Conservation (phyloP, 805 yeast genomes). For the Saturnispora gosingensis region DNA sequence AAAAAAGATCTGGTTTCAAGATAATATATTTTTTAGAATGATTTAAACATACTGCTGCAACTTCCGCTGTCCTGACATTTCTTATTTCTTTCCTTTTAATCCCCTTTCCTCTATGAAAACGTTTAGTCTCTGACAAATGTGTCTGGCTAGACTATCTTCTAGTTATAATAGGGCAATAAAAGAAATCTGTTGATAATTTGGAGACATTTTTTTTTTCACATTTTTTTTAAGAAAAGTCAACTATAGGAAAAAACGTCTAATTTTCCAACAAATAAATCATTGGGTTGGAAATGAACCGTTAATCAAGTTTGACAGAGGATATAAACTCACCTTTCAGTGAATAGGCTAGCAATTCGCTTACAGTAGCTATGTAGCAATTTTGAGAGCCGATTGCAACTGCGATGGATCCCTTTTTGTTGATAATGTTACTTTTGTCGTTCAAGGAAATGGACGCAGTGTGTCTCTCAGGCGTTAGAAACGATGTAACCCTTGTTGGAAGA, state of each 20-base stretch:
- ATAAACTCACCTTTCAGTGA: background rate
- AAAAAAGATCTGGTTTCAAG: background rate
- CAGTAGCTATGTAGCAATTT: conserved; percentile 61
- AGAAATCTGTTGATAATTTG: background rate
- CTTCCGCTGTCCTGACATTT: conserved; percentile 31
- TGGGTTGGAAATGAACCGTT: background rate
- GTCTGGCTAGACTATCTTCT: background rate
- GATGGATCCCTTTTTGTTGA: conserved; percentile 16
- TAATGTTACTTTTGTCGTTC: background rate
- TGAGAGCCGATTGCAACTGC: conserved; percentile 27
- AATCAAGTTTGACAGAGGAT: background rate
- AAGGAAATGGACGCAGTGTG: conserved; percentile 85
- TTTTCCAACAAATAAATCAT: background rate
- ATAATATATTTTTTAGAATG: background rate
- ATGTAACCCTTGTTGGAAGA: conserved; percentile 69
- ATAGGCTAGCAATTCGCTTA: background rate
- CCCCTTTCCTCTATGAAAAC: background rate
- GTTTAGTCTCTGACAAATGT: background rate
- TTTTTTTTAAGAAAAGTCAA: background rate
- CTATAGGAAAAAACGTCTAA: background rate
- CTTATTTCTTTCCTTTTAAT: background rate
- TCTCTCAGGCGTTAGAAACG: conserved; percentile 79
- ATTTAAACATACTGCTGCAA: conserved; percentile 29
- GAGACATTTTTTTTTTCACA: background rate
- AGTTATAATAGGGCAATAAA: background rate